Conservation (phyloP, 2,329 filamentous ascomycete genomes). For the Colletotrichum tamarilloi region DNA sequence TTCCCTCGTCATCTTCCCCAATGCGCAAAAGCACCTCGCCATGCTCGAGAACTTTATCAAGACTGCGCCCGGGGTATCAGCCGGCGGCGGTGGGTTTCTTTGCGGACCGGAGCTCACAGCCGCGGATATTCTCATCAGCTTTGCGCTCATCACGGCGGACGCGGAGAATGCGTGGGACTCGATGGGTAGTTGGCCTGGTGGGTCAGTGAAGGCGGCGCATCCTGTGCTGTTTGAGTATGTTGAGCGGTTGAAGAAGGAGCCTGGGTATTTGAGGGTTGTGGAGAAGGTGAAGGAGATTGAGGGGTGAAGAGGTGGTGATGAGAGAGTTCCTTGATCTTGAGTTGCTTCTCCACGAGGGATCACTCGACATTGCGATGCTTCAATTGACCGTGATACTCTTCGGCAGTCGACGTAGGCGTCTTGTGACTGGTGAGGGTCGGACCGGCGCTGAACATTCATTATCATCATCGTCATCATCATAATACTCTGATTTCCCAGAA, state of each 20-base stretch:
- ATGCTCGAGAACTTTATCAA: conserved; percentile 62
- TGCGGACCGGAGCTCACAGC: conserved; percentile 61
- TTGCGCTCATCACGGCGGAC: conserved; percentile 56
- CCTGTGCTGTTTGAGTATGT: conserved; percentile 61
- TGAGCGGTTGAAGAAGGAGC: conserved; percentile 54
- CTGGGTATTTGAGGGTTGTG: conserved; percentile 59
- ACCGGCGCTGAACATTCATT: too few species aligned
- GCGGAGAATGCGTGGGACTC: conserved; percentile 48
- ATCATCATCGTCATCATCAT: too few species aligned
- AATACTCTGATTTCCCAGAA: neutral
- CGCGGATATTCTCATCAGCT: conserved; percentile 66
- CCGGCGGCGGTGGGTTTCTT: conserved; percentile 54
- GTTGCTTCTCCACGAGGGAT: too few species aligned
- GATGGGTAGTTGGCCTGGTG: conserved; percentile 55
- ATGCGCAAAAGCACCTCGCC: conserved; percentile 56
- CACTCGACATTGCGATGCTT: too few species aligned
- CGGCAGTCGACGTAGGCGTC: too few species aligned
- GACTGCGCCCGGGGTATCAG: conserved; percentile 48
- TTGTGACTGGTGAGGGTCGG: too few species aligned
- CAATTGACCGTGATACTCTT: too few species aligned
- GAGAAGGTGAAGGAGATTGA: conserved; percentile 63
- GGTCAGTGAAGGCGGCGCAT: conserved; percentile 50
- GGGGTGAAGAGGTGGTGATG: conserved; percentile 38
- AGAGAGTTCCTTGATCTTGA: neutral
- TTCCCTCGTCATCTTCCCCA: conserved; percentile 56